Evolutionary conservation across 2,329 filamentous ascomycete genomes (phyloP).

Genomic region (Aspergillus sp.): DNA sequence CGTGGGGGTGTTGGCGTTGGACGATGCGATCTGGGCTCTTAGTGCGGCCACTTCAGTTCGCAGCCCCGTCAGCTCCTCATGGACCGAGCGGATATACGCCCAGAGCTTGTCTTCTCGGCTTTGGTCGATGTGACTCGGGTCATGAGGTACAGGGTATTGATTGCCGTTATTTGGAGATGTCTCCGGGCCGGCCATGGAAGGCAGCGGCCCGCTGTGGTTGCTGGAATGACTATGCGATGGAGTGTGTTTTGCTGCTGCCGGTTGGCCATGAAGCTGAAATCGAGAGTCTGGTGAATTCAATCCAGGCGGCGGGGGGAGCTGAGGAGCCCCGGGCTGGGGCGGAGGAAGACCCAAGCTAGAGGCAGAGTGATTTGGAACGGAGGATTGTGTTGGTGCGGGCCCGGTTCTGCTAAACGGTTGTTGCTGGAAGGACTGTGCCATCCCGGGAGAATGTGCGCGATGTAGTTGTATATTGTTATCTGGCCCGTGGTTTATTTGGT

Average conservation of each 20-base stretch:
- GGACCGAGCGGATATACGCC: constrained; percentile 39
- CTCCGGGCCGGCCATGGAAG: constrained; percentile 23
- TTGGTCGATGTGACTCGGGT: constrained; percentile 22
- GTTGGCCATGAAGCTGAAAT: constrained; percentile 37
- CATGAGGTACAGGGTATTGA: constrained; percentile 12
- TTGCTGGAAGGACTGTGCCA: constrained; percentile 39
- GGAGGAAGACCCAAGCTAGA: constrained; percentile 30
- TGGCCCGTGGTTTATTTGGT: constrained; percentile 30
- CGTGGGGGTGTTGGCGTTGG: constrained; percentile 17
- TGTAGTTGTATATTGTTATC: constrained; percentile 34
- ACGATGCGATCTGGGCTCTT: constrained; percentile 34
- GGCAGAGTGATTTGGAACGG: constrained; percentile 19
- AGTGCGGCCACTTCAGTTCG: constrained; percentile 38
- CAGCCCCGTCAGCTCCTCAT: constrained; percentile 36
- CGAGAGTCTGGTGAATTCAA: constrained; percentile 39
- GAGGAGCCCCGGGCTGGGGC: constrained; percentile 35
- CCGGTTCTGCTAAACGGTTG: constrained; percentile 23
- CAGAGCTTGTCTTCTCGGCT: constrained; percentile 37
- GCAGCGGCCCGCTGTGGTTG: constrained; percentile 24
- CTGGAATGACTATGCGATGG: constrained; percentile 30
- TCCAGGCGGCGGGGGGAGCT: constrained; percentile 40
- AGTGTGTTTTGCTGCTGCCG: constrained; percentile 30
- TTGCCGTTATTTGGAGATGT: constrained; percentile 10
- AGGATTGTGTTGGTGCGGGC: constrained; percentile 14
- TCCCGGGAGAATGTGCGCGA: constrained; percentile 39